Evolutionary conservation across 768 basidiomycete genomes (phyloP).

Genomic region (Lentinula edodes): DNA sequence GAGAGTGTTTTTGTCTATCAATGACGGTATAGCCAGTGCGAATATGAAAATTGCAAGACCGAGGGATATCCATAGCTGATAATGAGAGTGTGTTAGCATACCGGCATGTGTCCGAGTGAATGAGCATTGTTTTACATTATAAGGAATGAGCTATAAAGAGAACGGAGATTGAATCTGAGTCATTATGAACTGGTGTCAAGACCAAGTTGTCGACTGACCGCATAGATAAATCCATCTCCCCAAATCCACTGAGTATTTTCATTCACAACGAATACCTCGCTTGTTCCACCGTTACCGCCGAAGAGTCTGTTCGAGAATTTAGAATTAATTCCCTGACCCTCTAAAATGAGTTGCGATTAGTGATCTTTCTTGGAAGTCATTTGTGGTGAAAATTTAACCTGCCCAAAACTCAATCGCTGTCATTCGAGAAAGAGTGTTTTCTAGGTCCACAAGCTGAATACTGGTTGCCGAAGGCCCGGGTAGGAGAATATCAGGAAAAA

Average conservation of each 20-base stretch:
- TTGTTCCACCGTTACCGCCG: neutral
- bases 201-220: neutral
- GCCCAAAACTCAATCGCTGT: slow-evolving; percentile 2
- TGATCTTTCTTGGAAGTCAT: neutral
- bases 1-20: neutral
- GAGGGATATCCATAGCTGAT: neutral
- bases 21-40: neutral
- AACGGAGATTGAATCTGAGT: no score
- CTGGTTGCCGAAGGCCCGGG: neutral
- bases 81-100: neutral
- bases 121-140: neutral
- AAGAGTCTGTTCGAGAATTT: neutral
- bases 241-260: neutral
- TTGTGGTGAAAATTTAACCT: neutral
- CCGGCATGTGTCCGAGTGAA: neutral
- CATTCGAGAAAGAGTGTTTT: slow-evolving; percentile 4
- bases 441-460: neutral
- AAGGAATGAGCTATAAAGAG: neutral
- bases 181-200: no score
- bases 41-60: neutral
- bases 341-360: neutral
- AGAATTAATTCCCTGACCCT: neutral
- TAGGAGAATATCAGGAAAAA: neutral
- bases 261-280: neutral
- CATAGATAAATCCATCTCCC: neutral